These are phyloP conservation scores for Sporothrix euskadiensis DNA, from an alignment of 2,329 filamentous ascomycete species.

Conservation along the genomic window DNA sequence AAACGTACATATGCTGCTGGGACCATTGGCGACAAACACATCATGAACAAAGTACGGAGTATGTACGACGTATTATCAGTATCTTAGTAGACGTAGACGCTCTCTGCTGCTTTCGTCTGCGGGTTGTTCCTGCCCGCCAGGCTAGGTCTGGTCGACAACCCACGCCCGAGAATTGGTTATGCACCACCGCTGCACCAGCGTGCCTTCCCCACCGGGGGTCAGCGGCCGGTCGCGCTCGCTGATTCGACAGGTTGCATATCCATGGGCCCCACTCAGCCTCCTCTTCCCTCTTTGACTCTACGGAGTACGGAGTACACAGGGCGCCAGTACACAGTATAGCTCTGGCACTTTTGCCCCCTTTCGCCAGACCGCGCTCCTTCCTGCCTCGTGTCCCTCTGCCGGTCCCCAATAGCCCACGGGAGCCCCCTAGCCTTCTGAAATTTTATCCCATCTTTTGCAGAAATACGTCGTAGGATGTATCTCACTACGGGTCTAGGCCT, in stretches of 20 bases:
- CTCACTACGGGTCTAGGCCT: neutral
- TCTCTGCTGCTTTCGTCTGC: neutral
- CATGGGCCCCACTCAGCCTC: constrained; percentile 11
- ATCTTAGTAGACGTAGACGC: neutral
- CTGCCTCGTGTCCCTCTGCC: constrained; percentile 1
- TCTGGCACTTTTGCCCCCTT: neutral
- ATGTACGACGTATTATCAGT: no score
- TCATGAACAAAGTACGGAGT: neutral
- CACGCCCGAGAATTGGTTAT: neutral
- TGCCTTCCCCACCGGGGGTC: constrained; percentile 9
- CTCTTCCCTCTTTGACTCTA: neutral
- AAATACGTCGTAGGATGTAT: neutral
- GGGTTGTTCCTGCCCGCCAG: neutral
- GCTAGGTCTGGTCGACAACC: neutral
- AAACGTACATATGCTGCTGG: neutral
- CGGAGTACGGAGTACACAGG: no score
- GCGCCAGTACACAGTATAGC: no score
- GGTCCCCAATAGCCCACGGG: neutral
- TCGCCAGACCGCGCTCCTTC: constrained; percentile 9
- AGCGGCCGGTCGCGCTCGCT: constrained; percentile 4
- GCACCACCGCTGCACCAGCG: neutral
- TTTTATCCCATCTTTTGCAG: neutral
- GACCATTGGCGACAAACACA: neutral
- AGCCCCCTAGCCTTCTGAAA: neutral
- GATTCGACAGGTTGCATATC: neutral